Percentiles rank a stretch among this genome's conserved stretches.
phyloP scores from a whole-genome alignment of 164 flowering plant species.

The Umbilicus rupestris region DNA sequence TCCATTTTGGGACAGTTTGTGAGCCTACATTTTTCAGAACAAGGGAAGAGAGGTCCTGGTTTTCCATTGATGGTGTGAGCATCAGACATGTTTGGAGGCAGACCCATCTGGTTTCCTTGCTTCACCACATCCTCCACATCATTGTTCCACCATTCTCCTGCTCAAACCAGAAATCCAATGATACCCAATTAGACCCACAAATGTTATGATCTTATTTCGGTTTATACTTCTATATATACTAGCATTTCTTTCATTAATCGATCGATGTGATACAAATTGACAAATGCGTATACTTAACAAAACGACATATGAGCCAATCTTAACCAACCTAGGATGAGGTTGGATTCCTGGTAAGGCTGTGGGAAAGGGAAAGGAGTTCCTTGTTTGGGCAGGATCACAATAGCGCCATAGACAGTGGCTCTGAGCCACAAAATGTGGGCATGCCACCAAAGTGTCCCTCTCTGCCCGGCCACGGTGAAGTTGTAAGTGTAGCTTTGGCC shows the following conservation, averaged over 20 bases:
- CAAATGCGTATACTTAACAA: too few relatives aligned
- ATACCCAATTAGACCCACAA: not conserved
- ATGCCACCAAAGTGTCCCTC: constrained; percentile 12
- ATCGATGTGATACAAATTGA: too few relatives aligned
- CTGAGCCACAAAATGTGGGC: constrained; percentile 10
- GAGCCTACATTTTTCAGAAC: constrained; percentile 9
- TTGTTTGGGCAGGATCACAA: constrained; percentile 10
- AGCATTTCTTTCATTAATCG: too few relatives aligned
- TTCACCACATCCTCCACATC: constrained; percentile 8
- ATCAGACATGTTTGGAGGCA: constrained; percentile 11
- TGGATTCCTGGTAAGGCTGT: constrained; percentile 8
- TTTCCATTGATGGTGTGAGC: constrained; percentile 10
- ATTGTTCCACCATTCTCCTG: constrained; percentile 10
- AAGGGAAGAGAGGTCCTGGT: constrained; percentile 8
- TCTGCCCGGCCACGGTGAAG: not conserved
- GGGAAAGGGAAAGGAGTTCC: constrained; percentile 10
- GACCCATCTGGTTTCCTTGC: constrained; percentile 10
- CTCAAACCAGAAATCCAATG: not conserved
- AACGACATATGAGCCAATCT: not conserved
- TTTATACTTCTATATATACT: too few relatives aligned
- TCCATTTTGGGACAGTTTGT: not conserved
- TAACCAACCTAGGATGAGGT: constrained; percentile 2
- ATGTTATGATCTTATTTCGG: too few relatives aligned
- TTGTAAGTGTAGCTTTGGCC: constrained; percentile 6
- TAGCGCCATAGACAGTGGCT: constrained; percentile 10